Percentiles rank a stretch among this genome's conserved stretches.
Conservation (phyloP, 768 basidiomycete species). For the Melanogaster broomeanus region DNA sequence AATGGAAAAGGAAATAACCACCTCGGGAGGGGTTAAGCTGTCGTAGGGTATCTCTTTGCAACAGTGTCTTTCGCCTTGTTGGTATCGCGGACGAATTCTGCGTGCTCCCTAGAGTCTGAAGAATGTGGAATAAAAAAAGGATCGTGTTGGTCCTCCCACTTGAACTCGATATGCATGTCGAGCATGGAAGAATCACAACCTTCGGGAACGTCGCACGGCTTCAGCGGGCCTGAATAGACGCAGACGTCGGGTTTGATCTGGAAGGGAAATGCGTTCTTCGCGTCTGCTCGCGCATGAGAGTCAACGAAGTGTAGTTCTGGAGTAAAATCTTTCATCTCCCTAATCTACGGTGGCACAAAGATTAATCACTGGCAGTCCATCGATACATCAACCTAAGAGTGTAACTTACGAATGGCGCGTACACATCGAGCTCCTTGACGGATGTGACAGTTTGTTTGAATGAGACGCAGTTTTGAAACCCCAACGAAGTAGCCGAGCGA, state of each 20-base stretch:
- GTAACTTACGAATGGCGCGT: conserved; percentile 1
- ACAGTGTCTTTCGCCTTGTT: neutral
- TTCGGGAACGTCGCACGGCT: neutral
- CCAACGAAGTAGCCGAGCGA: too few species aligned
- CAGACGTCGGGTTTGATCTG: conserved; percentile 2
- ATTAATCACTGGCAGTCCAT: neutral
- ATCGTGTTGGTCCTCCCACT: neutral
- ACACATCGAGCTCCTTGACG: neutral
- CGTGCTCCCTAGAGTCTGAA: neutral
- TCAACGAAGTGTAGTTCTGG: neutral
- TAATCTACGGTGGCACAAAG: neutral
- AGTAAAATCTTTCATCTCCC: neutral
- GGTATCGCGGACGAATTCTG: neutral
- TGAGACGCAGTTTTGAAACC: neutral
- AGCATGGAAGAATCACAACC: neutral
- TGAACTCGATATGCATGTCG: conserved; percentile 10
- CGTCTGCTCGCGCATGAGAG: neutral
- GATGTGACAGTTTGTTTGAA: neutral
- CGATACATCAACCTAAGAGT: too few species aligned
- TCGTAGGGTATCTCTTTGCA: too few species aligned
- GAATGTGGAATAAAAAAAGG: neutral
- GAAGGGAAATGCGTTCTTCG: neutral
- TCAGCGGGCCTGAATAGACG: neutral
- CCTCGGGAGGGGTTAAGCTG: too few species aligned
- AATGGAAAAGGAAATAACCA: too few species aligned